Conservation (phyloP, 257 asterid genomes). For the Salvia rosmarinus region DNA sequence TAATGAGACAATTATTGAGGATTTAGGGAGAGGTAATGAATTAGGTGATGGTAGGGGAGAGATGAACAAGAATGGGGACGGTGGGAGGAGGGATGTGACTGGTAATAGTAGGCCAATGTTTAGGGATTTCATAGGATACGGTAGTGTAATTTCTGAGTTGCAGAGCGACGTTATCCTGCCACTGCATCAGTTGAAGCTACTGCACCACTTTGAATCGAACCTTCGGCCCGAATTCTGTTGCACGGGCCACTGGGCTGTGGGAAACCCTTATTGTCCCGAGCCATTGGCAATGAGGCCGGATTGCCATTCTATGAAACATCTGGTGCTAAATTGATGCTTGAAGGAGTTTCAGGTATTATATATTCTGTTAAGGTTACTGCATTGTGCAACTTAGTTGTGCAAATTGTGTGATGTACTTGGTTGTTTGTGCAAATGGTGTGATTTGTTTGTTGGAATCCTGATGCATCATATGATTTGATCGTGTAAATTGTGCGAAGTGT, state of each 20-base stretch:
- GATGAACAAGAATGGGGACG: neutral
- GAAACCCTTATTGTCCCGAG: conserved; percentile 84
- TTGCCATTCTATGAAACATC: conserved; percentile 75
- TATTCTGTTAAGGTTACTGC: neutral
- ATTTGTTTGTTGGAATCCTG: neutral
- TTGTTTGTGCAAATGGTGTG: neutral
- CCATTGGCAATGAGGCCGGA: conserved; percentile 89
- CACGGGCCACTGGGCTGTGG: conserved; percentile 99
- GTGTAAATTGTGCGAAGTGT: too few relatives aligned
- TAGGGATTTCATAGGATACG: conserved; percentile 88
- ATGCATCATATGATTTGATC: neutral
- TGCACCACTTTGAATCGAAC: conserved; percentile 57
- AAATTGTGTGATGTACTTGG: neutral
- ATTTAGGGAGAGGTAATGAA: neutral
- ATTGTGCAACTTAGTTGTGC: neutral
- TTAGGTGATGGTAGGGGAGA: conserved; percentile 19
- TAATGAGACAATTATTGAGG: too few relatives aligned
- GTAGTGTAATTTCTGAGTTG: conserved; percentile 57
- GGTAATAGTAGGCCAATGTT: conserved; percentile 54
- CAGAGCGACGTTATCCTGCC: conserved; percentile 76
- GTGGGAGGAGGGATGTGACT: neutral
- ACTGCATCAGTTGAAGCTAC: conserved; percentile 56
- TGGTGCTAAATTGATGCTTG: conserved; percentile 86
- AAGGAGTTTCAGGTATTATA: conserved; percentile 79
- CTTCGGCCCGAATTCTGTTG: conserved; percentile 72